Conservation (phyloP, 225 moss, liverwort and hornwort species). For the Marchantia paleacea region DNA sequence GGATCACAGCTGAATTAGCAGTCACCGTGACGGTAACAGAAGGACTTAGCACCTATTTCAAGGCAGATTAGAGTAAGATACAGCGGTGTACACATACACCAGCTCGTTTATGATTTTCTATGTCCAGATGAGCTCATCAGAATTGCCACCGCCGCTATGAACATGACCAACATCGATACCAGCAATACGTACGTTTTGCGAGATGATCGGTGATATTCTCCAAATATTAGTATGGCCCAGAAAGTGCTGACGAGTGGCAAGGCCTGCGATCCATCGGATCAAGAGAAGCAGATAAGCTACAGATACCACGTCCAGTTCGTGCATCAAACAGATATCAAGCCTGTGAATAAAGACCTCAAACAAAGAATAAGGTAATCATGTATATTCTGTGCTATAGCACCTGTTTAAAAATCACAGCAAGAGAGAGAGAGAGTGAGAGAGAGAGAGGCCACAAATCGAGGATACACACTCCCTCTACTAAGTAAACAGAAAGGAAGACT, state of each 20-base stretch:
- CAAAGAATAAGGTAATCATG: too few relatives aligned
- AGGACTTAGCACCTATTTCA: too few relatives aligned
- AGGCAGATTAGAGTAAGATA: too few relatives aligned
- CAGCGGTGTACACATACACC: too few relatives aligned
- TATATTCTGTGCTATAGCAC: too few relatives aligned
- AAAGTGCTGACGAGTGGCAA: slow-evolving; percentile 92
- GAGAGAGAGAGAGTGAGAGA: too few relatives aligned
- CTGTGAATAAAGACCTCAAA: not conserved
- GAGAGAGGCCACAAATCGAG: too few relatives aligned
- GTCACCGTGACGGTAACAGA: too few relatives aligned
- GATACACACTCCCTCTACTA: too few relatives aligned
- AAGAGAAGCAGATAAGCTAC: not conserved
- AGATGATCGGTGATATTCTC: slow-evolving; percentile 83
- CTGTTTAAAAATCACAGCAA: too few relatives aligned
- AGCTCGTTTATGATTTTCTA: slow-evolving; percentile 29
- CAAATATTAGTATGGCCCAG: slow-evolving; percentile 80
- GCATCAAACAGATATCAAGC: not conserved
- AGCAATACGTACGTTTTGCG: slow-evolving; percentile 63
- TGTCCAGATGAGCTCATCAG: slow-evolving; percentile 74
- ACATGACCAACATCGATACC: slow-evolving; percentile 79
- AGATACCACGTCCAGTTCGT: not conserved
- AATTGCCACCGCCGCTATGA: slow-evolving; percentile 65
- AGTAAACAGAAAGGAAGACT: too few relatives aligned
- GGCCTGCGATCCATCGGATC: slow-evolving; percentile 43
- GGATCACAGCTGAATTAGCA: too few relatives aligned